Conservation (phyloP, 2,329 filamentous ascomycete genomes). For the Magnaporthales sp. region DNA sequence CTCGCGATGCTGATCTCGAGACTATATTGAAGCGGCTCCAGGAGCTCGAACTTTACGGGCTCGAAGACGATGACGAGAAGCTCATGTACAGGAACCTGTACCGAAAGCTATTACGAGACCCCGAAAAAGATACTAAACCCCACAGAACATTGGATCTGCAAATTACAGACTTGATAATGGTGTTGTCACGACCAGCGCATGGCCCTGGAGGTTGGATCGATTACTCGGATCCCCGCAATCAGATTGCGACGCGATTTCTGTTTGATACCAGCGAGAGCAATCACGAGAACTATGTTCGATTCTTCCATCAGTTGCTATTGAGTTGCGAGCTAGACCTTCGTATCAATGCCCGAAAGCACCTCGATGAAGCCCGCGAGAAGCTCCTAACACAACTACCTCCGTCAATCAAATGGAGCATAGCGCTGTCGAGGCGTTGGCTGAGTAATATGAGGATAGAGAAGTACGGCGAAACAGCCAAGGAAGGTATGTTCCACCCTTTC, state of each 20-base stretch:
- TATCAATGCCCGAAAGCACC: conserved; percentile 54
- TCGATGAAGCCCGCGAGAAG: conserved; percentile 55
- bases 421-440: conserved; percentile 64
- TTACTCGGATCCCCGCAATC: conserved; percentile 60
- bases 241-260: conserved; percentile 66
- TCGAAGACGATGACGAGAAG: conserved; percentile 48
- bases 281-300: conserved; percentile 49
- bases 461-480: conserved; percentile 42
- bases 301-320: conserved; percentile 70
- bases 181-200: conserved; percentile 51
- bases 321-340: conserved; percentile 64
- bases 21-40: conserved; percentile 50
- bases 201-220: conserved; percentile 52
- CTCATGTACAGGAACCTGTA: conserved; percentile 59
- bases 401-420: conserved; percentile 63
- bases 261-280: conserved; percentile 50
- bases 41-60: conserved; percentile 41
- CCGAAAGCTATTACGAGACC: conserved; percentile 57
- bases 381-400: conserved; percentile 58
- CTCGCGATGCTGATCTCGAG: conserved; percentile 51
- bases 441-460: conserved; percentile 60
- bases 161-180: conserved; percentile 63
- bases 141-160: conserved; percentile 60
- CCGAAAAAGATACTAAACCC: conserved; percentile 50
- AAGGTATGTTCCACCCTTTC: conserved; percentile 27